Evolutionary conservation across 768 basidiomycete species (phyloP).

Genomic region (Cyclocybe cylindracea): DNA sequence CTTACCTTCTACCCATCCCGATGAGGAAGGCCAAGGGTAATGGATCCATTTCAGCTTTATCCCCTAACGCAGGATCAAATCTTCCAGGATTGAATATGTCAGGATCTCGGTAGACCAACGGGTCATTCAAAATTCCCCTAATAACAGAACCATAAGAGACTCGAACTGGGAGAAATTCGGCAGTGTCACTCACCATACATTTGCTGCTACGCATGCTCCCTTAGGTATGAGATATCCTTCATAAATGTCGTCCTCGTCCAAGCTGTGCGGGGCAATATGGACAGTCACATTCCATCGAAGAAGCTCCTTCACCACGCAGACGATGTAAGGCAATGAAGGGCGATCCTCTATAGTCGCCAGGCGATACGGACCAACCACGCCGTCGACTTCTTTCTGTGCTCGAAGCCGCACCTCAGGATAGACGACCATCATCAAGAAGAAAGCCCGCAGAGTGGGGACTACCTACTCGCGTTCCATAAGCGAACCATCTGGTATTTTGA

Average conservation of each 20-base stretch:
- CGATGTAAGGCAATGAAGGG: conserved; percentile 24
- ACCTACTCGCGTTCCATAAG: no score
- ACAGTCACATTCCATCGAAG: conserved; percentile 12
- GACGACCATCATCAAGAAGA: conserved; percentile 30
- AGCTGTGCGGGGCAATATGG: conserved; percentile 4
- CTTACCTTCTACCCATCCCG: no score
- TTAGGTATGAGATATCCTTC: conserved; percentile 29
- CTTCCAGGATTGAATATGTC: no score
- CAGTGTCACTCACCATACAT: conserved; percentile 9
- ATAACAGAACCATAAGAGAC: no score
- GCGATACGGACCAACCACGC: conserved; percentile 26
- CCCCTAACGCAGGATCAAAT: no score
- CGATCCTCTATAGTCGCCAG: conserved; percentile 27
- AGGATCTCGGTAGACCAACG: no score
- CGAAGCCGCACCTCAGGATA: conserved; percentile 31
- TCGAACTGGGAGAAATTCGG: no score
- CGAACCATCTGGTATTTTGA: no score
- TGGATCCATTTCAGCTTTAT: no score
- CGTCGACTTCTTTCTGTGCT: conserved; percentile 36
- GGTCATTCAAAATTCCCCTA: no score
- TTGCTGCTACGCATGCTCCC: conserved; percentile 12
- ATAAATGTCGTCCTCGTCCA: conserved; percentile 27
- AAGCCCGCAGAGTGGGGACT: neutral
- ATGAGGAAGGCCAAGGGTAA: no score
- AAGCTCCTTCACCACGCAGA: conserved; percentile 17